Percentiles rank a stretch among this genome's conserved stretches.
Conservation (phyloP, 2,329 filamentous ascomycete genomes). For the Coniella lustricola region DNA sequence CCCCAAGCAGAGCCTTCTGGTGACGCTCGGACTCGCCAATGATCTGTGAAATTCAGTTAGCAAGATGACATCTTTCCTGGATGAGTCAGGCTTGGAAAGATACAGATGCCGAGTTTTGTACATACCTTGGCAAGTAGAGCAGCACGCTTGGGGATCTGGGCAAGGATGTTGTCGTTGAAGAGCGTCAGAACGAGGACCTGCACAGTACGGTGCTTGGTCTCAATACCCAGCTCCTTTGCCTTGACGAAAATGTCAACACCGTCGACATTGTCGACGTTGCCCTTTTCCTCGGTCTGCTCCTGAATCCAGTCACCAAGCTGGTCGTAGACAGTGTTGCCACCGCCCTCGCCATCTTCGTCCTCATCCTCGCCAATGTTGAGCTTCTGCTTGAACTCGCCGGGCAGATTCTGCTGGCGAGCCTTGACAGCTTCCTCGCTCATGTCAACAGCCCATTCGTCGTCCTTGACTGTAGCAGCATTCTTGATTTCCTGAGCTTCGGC, state of each 20-base stretch:
- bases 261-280: conserved; percentile 69
- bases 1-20: conserved; percentile 90
- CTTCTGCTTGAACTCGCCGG: conserved; percentile 90
- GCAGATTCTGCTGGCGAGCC: conserved; percentile 86
- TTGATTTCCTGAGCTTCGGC: conserved; percentile 44
- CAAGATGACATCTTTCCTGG: neutral
- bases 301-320: conserved; percentile 90
- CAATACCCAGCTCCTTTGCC: conserved; percentile 92
- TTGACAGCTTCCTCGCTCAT: conserved; percentile 93
- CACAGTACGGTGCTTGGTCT: conserved; percentile 87
- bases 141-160: conserved; percentile 79
- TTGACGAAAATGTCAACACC: conserved; percentile 93
- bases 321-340: conserved; percentile 73
- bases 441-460: conserved; percentile 93
- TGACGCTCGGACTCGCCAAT: conserved; percentile 79
- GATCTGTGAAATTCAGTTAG: conserved; percentile 46
- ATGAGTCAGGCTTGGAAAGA: too few relatives aligned
- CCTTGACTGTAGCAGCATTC: conserved; percentile 52
- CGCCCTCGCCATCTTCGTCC: conserved; percentile 73
- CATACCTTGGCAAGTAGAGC: conserved; percentile 80
- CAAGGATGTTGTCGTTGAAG: conserved; percentile 82
- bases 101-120: conserved; percentile 11
- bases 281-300: conserved; percentile 62
- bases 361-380: conserved; percentile 73
- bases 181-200: conserved; percentile 88